These are phyloP conservation scores for Cutaneotrichosporon dermatis DNA, from an alignment of 1,284 basidiomycete genomes.

Conservation along the genomic window DNA sequence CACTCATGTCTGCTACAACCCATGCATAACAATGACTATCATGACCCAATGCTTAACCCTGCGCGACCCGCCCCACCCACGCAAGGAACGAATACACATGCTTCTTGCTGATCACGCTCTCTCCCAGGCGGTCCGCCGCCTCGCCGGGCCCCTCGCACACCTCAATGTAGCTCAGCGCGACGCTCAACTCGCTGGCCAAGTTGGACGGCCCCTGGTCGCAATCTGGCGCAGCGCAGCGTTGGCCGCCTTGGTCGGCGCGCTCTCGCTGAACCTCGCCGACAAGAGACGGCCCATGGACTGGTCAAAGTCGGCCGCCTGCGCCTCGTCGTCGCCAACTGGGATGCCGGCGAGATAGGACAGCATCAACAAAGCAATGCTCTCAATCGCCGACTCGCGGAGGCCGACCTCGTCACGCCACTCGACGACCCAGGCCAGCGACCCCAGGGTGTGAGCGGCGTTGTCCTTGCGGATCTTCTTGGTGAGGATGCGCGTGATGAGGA, in stretches of 20 bases:
- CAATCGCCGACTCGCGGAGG: constrained; percentile 4
- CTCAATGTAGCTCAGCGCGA: constrained; percentile 7
- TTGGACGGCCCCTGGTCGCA: constrained; percentile 4
- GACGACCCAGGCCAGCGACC: not conserved
- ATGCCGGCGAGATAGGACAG: not conserved
- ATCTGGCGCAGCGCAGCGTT: constrained; percentile 9
- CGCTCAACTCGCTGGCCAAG: constrained; percentile 1
- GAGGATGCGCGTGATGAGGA: constrained; percentile 10
- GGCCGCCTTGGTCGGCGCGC: constrained; percentile 12
- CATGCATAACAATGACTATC: too few species aligned
- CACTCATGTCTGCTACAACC: too few species aligned
- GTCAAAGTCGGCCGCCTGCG: not conserved
- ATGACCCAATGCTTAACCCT: too few species aligned
- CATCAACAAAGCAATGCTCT: constrained; percentile 4
- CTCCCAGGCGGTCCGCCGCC: not conserved
- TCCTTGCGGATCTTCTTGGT: constrained; percentile 4
- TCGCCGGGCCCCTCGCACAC: constrained; percentile 3
- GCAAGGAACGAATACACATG: constrained; percentile 1
- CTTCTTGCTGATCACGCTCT: not conserved
- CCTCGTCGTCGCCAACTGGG: not conserved
- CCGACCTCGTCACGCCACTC: constrained; percentile 11
- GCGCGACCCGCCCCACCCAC: constrained; percentile 2
- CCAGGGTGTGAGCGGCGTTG: not conserved
- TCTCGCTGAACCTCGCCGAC: not conserved
- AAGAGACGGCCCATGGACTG: not conserved